Conservation (phyloP, 306 rosid genomes). For the Spatholobus suberectus region DNA sequence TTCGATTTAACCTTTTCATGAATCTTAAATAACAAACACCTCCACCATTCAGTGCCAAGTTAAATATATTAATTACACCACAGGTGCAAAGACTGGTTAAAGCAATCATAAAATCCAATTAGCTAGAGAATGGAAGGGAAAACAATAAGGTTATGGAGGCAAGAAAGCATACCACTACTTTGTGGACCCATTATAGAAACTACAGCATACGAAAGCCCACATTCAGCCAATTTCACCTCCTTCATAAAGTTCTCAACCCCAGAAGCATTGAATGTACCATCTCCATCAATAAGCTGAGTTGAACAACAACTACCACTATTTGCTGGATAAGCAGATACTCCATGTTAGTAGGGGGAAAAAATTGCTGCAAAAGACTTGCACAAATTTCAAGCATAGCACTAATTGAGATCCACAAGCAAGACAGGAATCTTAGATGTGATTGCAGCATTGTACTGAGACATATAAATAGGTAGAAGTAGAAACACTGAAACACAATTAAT, state of each 20-base stretch:
- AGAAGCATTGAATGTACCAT: conserved; percentile 72
- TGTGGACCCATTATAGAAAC: conserved; percentile 99
- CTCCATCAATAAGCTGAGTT: conserved; percentile 96
- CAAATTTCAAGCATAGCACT: conserved; percentile 5
- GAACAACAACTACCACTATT: conserved; percentile 60
- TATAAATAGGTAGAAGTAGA: neutral
- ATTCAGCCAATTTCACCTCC: conserved; percentile 83
- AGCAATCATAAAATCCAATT: neutral
- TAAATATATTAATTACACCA: conserved; percentile 18
- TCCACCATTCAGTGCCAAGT: conserved; percentile 25
- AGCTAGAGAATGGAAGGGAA: conserved; percentile 25
- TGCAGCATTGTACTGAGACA: conserved; percentile 17
- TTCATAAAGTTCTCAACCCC: conserved; percentile 81
- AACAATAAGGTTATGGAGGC: conserved; percentile 31
- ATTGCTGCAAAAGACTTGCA: neutral
- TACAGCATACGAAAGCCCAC: conserved; percentile 96
- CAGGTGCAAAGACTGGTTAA: neutral
- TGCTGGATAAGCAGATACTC: conserved; percentile 50
- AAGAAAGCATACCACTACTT: conserved; percentile 87
- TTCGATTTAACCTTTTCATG: conserved; percentile 14
- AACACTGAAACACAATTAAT: conserved; percentile 20
- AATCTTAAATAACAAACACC: conserved; percentile 31
- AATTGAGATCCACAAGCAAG: conserved; percentile 22
- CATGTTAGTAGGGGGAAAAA: conserved; percentile 25
- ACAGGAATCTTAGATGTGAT: conserved; percentile 16